Conservation (phyloP, 202 grass and related monocot genomes). For the Saccharum hybrid region DNA sequence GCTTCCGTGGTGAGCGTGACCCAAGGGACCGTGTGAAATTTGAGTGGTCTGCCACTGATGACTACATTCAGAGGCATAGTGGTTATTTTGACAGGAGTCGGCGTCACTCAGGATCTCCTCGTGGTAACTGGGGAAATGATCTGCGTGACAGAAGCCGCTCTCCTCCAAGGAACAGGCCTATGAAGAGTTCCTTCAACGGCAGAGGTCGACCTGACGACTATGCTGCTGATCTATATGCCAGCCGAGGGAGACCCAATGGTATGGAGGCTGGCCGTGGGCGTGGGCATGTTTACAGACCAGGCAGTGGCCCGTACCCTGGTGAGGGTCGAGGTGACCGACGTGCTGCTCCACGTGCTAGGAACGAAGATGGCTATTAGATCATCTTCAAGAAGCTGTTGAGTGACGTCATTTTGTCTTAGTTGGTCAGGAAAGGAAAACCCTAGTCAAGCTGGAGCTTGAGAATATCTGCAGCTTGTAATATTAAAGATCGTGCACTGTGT, state of each 20-base stretch:
- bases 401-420: neutral
- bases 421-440: constrained; percentile 1
- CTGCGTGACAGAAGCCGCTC: constrained; percentile 70
- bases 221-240: constrained; percentile 49
- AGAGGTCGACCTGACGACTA: constrained; percentile 56
- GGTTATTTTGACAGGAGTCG: constrained; percentile 50
- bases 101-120: constrained; percentile 47
- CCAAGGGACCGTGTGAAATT: constrained; percentile 52
- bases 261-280: constrained; percentile 31
- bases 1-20: constrained; percentile 54
- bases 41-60: constrained; percentile 55
- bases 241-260: constrained; percentile 39
- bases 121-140: constrained; percentile 47
- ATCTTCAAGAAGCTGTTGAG: constrained; percentile 15
- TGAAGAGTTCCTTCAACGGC: constrained; percentile 52
- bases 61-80: constrained; percentile 55
- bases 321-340: constrained; percentile 45
- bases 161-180: constrained; percentile 50
- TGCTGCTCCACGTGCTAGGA: constrained; percentile 55
- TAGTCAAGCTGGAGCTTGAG: constrained; percentile 37
- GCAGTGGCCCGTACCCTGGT: constrained; percentile 45
- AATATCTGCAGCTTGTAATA: constrained; percentile 47
- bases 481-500: constrained; percentile 10
- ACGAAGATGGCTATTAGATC: constrained; percentile 51
- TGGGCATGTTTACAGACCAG: constrained; percentile 55